Evolutionary conservation across 2,329 filamentous ascomycete genomes (phyloP).

Genomic region (Sclerotinia spermophila): DNA sequence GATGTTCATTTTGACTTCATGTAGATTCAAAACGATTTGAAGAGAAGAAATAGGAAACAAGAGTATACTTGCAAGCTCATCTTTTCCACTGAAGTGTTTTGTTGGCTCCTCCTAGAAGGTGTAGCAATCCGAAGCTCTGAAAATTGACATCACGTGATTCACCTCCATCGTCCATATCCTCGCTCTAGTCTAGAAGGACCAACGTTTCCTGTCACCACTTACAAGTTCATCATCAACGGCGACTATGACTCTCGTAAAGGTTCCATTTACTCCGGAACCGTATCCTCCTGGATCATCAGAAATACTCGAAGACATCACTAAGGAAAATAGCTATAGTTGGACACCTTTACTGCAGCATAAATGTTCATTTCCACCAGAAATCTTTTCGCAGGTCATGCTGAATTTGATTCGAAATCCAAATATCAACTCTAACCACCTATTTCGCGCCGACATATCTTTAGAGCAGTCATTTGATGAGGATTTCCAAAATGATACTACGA

Average conservation of each 20-base stretch:
- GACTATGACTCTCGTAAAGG: not conserved
- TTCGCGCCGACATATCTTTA: constrained; percentile 71
- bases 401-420: constrained; percentile 78
- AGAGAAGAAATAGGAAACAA: rapidly evolving
- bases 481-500: constrained; percentile 34
- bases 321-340: constrained; percentile 42
- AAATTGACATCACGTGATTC: not conserved
- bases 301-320: constrained; percentile 39
- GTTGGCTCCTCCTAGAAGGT: not conserved
- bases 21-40: not conserved
- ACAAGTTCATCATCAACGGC: constrained; percentile 14
- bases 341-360: constrained; percentile 51
- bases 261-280: constrained; percentile 22
- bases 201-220: not conserved
- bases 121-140: not conserved
- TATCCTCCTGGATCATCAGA: constrained; percentile 38
- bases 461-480: constrained; percentile 43
- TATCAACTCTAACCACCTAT: constrained; percentile 72
- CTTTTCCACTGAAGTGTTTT: too few relatives aligned
- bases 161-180: not conserved
- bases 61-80: too few relatives aligned
- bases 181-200: not conserved
- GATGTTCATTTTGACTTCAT: not conserved
- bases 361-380: constrained; percentile 60
- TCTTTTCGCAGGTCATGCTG: constrained; percentile 65